phyloP scores from a whole-genome alignment of 352 stramenopile genomes.

The Achlya hypogyna region DNA sequence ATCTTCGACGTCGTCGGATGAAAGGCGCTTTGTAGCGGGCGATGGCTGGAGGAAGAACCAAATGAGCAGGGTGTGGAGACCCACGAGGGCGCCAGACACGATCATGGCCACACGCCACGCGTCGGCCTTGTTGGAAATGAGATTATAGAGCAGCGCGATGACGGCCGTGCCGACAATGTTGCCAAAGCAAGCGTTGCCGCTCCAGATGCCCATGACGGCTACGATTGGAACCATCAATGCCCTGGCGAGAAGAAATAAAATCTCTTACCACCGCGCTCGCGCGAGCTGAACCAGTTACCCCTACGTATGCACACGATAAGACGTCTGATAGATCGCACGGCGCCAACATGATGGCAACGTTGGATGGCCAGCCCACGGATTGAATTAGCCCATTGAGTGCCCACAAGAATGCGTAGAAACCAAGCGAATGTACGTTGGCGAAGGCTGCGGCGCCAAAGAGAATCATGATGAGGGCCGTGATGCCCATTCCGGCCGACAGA shows the following conservation, averaged over 20 bases:
- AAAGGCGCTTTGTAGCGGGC: not conserved
- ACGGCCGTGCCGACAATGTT: conserved; percentile 91
- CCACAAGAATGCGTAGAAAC: conserved; percentile 64
- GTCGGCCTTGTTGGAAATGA: conserved; percentile 58
- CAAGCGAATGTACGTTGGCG: conserved; percentile 49
- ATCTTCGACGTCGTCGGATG: conserved; percentile 22
- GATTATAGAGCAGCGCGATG: conserved; percentile 63
- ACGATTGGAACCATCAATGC: conserved; percentile 15
- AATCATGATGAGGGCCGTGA: conserved; percentile 44
- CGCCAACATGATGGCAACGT: conserved; percentile 65
- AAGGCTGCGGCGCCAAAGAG: conserved; percentile 54
- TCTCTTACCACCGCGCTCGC: conserved; percentile 46
- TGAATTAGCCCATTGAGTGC: conserved; percentile 73
- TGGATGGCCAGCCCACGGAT: conserved; percentile 64
- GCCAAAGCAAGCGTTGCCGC: conserved; percentile 93
- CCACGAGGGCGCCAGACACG: conserved; percentile 75
- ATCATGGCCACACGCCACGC: conserved; percentile 88
- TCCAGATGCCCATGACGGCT: conserved; percentile 93
- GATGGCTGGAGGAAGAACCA: conserved; percentile 55
- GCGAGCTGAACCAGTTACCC: conserved; percentile 89
- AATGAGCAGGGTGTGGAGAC: conserved; percentile 82
- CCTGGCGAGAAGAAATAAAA: not conserved
- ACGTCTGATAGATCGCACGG: conserved; percentile 57
- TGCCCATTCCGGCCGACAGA: conserved; percentile 60
- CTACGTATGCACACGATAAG: conserved; percentile 62